Evolutionary conservation across 441 rosid genomes (phyloP).

Genomic region (Aquilaria agallochum): DNA sequence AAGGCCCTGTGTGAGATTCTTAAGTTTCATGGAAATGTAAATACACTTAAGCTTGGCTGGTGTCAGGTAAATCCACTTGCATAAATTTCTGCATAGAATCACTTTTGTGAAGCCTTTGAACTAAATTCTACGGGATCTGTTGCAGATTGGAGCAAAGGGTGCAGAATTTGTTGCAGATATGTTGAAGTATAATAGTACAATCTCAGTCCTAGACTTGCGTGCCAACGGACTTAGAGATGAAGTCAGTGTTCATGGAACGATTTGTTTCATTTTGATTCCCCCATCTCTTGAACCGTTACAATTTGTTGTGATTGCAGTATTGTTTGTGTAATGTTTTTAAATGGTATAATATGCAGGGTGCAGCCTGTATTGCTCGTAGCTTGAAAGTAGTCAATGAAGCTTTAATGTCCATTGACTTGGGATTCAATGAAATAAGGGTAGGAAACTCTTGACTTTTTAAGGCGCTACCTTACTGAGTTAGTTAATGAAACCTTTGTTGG

Average conservation of each 20-base stretch:
- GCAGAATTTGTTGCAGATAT: constrained; percentile 82
- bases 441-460: constrained; percentile 2
- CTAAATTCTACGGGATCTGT: constrained; percentile 9
- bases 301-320: not conserved
- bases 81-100: not conserved
- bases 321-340: not conserved
- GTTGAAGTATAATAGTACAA: constrained; percentile 81
- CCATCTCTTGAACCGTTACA: not conserved
- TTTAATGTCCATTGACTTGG: constrained; percentile 78
- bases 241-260: constrained; percentile 32
- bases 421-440: constrained; percentile 92
- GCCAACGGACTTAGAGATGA: constrained; percentile 94
- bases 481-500: no score
- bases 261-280: not conserved
- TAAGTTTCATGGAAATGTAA: constrained; percentile 86
- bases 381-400: constrained; percentile 95
- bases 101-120: not conserved
- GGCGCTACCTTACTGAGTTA: not conserved
- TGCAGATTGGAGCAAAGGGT: constrained; percentile 90
- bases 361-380: constrained; percentile 78
- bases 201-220: constrained; percentile 79
- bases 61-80: constrained; percentile 63
- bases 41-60: constrained; percentile 94
- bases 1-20: constrained; percentile 84
- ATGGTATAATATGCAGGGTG: constrained; percentile 55